A percentile compares a stretch with the other conserved stretches of the same genome.
Evolutionary conservation across 768 basidiomycete species (phyloP).

Genomic region (Lentinus brumalis): DNA sequence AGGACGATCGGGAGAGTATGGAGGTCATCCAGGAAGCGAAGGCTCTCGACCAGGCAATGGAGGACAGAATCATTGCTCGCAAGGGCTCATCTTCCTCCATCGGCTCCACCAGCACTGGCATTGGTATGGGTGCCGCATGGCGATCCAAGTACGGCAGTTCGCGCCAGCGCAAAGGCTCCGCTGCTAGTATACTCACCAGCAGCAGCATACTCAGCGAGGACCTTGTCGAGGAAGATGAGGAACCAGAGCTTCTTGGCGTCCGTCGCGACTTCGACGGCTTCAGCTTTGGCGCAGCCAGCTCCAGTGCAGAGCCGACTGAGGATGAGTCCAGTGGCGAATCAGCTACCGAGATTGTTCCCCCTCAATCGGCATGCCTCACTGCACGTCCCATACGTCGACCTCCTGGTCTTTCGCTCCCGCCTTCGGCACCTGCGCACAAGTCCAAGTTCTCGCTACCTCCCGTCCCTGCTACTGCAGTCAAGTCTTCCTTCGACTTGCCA

Average conservation of each 20-base stretch:
- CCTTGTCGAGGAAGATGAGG: conserved; percentile 82
- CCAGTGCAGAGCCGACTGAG: conserved; percentile 37
- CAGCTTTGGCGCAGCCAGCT: conserved; percentile 31
- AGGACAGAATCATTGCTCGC: conserved; percentile 75
- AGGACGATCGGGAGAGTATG: conserved; percentile 56
- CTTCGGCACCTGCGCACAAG: conserved; percentile 43
- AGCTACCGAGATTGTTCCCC: conserved; percentile 30
- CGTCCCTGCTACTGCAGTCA: conserved; percentile 53
- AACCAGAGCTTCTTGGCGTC: conserved; percentile 67
- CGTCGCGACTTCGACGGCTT: conserved; percentile 61
- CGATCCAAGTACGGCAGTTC: conserved; percentile 56
- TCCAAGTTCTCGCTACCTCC: conserved; percentile 57
- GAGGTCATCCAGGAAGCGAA: conserved; percentile 76
- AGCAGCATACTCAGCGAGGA: conserved; percentile 78
- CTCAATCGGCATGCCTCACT: conserved; percentile 28
- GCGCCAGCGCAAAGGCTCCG: conserved; percentile 73
- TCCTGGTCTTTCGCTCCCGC: conserved; percentile 22
- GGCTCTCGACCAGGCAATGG: conserved; percentile 86
- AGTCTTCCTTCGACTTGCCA: conserved; percentile 50
- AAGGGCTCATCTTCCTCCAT: conserved; percentile 70
- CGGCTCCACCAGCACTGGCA: conserved; percentile 45
- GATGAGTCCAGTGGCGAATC: conserved; percentile 27
- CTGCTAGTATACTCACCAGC: conserved; percentile 68
- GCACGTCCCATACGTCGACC: conserved; percentile 24
- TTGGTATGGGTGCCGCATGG: conserved; percentile 72